Conservation (phyloP, 768 basidiomycete genomes). For the Hirschioporus abietinus region DNA sequence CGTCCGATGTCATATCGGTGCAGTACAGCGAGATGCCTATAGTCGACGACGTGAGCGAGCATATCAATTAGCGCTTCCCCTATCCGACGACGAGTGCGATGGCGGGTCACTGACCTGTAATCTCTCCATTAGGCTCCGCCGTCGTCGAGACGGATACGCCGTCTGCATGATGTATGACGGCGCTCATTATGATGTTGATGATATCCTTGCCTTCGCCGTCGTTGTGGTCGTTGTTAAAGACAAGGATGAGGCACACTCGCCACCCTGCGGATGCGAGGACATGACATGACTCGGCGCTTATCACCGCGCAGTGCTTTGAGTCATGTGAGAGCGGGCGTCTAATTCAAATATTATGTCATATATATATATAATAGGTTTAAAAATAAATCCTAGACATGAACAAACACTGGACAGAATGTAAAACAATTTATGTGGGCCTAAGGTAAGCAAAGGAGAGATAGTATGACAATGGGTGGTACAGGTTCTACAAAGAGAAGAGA, state of each 20-base stretch:
- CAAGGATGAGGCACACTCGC: not conserved
- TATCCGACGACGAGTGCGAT: not conserved
- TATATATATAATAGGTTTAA: not conserved
- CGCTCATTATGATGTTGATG: not conserved
- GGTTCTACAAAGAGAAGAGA: not conserved
- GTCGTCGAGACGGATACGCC: not conserved
- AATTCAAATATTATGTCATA: not conserved
- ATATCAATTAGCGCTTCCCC: not conserved
- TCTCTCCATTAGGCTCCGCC: not conserved
- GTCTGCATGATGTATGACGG: too few species aligned
- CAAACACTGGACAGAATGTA: not conserved
- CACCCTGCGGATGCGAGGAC: not conserved
- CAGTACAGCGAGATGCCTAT: not conserved
- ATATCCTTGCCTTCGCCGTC: not conserved
- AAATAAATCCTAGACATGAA: not conserved
- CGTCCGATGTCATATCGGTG: not conserved
- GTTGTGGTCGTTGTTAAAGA: not conserved
- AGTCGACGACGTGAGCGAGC: not conserved
- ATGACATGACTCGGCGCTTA: constrained; percentile 1
- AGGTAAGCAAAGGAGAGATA: not conserved
- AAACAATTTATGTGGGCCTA: not conserved
- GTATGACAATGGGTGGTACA: not conserved
- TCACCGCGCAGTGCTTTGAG: not conserved
- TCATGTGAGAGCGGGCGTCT: not conserved
- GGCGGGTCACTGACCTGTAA: not conserved